A percentile compares a stretch with the other conserved stretches of the same genome.
phyloP scores from a whole-genome alignment of 2,329 filamentous ascomycete species.

The Exophiala sideris region DNA sequence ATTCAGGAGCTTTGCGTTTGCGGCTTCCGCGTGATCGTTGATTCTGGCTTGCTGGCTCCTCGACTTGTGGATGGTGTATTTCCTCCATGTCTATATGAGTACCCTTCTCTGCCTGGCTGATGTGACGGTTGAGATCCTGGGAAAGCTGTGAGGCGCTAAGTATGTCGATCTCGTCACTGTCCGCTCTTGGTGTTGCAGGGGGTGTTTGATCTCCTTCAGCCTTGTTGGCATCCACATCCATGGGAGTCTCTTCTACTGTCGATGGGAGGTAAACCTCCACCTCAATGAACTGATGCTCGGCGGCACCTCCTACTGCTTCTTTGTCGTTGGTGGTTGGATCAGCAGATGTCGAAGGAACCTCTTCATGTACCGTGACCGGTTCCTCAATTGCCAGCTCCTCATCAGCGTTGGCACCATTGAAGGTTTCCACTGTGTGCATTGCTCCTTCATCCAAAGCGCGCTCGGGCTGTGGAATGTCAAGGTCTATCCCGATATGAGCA shows the following conservation, averaged over 20 bases:
- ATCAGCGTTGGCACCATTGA: neutral
- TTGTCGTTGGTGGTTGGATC: no score
- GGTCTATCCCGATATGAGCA: constrained; percentile 9
- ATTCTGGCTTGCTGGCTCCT: neutral
- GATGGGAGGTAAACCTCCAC: neutral
- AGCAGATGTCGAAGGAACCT: neutral
- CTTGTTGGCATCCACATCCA: neutral
- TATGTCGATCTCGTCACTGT: constrained; percentile 42
- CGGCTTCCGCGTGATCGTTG: constrained; percentile 1
- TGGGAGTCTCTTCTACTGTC: constrained; percentile 1
- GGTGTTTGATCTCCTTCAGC: neutral
- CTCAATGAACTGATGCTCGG: neutral
- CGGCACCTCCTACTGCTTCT: no score
- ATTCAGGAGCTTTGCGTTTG: constrained; percentile 17
- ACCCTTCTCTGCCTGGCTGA: constrained; percentile 9
- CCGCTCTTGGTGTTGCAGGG: constrained; percentile 12
- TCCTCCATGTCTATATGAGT: neutral
- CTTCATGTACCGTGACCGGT: neutral
- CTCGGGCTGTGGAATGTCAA: constrained; percentile 8
- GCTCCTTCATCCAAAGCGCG: neutral
- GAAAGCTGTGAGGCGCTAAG: constrained; percentile 46
- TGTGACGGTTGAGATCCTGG: constrained; percentile 38
- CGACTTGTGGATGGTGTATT: neutral
- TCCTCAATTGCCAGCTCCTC: neutral
- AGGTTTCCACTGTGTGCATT: neutral